Base-by-base conservation (phyloP, 2,329 filamentous ascomycete genomes). In the Periconia macrospinosa region DNA sequence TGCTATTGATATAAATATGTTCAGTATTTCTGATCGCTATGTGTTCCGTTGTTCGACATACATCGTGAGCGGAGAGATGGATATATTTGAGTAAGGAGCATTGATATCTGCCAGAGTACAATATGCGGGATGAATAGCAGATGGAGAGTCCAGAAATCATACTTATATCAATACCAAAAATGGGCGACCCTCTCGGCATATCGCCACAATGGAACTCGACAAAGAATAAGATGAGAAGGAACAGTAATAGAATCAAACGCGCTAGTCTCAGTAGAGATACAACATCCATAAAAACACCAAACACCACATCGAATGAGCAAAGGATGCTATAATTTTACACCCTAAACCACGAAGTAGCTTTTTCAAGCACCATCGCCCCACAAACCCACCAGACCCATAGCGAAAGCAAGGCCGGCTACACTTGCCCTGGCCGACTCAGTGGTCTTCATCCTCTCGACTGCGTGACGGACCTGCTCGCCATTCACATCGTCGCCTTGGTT, bases 391-490 rank as follows among this genome's bases (percentile, higher is more conserved):
- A 81, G 70, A 23, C 69, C 73, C 76, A 81, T 76, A 13, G 69
- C 67, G 61, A 81, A 81, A 2, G 75, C 79, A 18, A 75, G 19
- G 1, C 76, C 78, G 13, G 68, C 72, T 33, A 81, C 65, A 6
- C 62, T 69, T 35, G 73, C 70, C 66, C 78, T 75, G 41, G 75
- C 66, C 46, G 71, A 68, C 67, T 81, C 79, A 14, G 70, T 62
- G 30, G 66, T 63, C 64, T 74, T 71, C 69, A 74, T 71, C 56
- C 70, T 65, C 62, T 79, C 73, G 11, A 80, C 75, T 23, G 67
- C 73, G 58, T 70, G 70, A 63, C 79, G 68, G n/a, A 81, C 78
- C 56, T 77, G 65, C 69, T 81, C 79, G 9, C 79, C 79, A 66
- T 81, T 81, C 10, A 80, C 75, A 41, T 77, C 75, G 20, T 73